A percentile compares a stretch with the other conserved stretches of the same genome.
These are phyloP conservation scores for Globisporangium cylindrosporum DNA, from an alignment of 352 stramenopile genomes.

Conservation along the genomic window DNA sequence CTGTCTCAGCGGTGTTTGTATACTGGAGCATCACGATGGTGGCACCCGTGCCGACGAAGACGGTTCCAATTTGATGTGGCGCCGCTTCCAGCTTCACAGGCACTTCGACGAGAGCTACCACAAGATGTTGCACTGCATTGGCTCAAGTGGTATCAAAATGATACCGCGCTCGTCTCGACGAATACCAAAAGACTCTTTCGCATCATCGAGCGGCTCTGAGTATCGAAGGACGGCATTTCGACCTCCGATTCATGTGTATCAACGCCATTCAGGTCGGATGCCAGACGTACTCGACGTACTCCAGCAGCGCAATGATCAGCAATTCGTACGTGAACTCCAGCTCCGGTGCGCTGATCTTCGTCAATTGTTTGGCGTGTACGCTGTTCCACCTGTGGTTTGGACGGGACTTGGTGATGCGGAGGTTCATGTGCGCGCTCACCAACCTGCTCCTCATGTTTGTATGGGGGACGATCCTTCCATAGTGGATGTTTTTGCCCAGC, in stretches of 20 bases:
- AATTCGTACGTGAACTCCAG: background rate
- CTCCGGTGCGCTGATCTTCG: constrained; percentile 2
- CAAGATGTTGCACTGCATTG: background rate
- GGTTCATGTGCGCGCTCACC: background rate
- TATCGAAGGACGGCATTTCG: constrained; percentile 3
- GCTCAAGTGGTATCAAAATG: background rate
- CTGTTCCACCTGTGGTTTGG: constrained; percentile 2
- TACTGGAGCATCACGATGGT: background rate
- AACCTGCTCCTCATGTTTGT: constrained; percentile 5
- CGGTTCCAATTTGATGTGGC: background rate
- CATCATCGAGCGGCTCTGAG: no score
- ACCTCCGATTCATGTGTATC: background rate
- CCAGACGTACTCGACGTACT: background rate
- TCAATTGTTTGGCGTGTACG: background rate
- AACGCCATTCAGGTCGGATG: background rate
- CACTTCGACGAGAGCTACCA: background rate
- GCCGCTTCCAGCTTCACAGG: background rate
- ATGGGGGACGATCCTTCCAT: constrained; percentile 1
- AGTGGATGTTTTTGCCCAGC: background rate
- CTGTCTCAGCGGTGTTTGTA: background rate
- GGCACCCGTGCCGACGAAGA: background rate
- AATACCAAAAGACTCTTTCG: background rate
- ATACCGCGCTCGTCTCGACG: background rate
- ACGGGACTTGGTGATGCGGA: background rate
- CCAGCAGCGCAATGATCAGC: constrained; percentile 1